These are phyloP conservation scores for Hypoxylon perforatum DNA, from an alignment of 495 filamentous ascomycete species.

Conservation along the genomic window DNA sequence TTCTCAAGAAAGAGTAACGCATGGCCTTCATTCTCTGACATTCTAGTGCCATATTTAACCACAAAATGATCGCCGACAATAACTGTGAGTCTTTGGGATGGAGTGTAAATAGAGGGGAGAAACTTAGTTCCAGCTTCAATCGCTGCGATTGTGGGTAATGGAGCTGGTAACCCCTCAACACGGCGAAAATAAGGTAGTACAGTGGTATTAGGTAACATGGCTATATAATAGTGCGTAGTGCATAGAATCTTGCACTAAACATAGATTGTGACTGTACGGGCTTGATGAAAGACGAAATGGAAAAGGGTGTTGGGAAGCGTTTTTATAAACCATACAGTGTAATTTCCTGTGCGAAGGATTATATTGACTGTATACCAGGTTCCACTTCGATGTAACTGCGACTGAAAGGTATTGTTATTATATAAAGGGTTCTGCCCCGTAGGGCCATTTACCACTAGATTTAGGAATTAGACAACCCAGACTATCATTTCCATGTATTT, in stretches of 20 bases:
- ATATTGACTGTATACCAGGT: too few relatives aligned
- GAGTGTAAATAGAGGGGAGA: conserved; percentile 7
- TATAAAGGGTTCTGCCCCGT: too few relatives aligned
- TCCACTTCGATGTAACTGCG: too few relatives aligned
- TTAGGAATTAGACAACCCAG: too few relatives aligned
- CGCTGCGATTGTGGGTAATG: conserved; percentile 15
- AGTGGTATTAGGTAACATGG: not conserved
- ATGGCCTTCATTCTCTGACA: conserved; percentile 29
- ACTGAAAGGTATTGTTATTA: too few relatives aligned
- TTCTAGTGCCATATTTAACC: conserved; percentile 25
- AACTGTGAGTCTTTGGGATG: conserved; percentile 5
- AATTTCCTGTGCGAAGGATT: too few relatives aligned
- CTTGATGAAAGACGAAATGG: too few relatives aligned
- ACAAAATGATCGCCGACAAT: conserved; percentile 28
- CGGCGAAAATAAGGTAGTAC: conserved; percentile 17
- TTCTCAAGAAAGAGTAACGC: conserved; percentile 33
- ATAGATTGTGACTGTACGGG: too few relatives aligned
- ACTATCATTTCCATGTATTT: too few relatives aligned
- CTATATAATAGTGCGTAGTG: not conserved
- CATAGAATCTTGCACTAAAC: not conserved
- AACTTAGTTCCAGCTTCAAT: conserved; percentile 10
- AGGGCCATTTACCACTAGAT: too few relatives aligned
- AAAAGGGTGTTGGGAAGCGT: too few relatives aligned
- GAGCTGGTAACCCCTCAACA: conserved; percentile 15
- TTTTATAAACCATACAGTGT: too few relatives aligned